phyloP scores from a whole-genome alignment of 495 filamentous ascomycete species.

The Xylaria sp. region DNA sequence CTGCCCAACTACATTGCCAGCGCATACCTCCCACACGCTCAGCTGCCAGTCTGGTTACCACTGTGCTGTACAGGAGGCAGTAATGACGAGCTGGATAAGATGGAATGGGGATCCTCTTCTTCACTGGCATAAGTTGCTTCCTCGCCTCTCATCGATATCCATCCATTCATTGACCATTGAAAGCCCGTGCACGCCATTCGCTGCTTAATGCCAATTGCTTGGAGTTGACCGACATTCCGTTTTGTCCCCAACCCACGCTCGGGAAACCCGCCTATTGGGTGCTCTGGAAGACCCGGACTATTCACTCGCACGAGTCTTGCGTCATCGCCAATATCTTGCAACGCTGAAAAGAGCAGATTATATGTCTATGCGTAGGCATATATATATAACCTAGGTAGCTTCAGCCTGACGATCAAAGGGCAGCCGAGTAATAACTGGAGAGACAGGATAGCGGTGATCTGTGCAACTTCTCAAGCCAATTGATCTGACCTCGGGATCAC shows the following conservation, averaged over 20 bases:
- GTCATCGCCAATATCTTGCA: conserved; percentile 2
- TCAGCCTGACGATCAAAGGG: not conserved
- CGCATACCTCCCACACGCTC: conserved; percentile 38
- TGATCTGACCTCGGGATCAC: conserved; percentile 6
- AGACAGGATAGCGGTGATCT: not conserved
- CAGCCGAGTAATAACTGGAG: not conserved
- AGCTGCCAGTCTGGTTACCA: not conserved
- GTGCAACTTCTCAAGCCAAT: not conserved
- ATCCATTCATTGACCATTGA: too few species aligned
- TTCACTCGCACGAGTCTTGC: conserved; percentile 1
- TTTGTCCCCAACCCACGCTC: conserved; percentile 19
- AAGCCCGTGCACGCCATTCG: conserved; percentile 23
- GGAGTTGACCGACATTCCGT: conserved; percentile 9
- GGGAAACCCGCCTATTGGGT: conserved; percentile 25
- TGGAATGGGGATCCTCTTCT: conserved; percentile 19
- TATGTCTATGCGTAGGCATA: too few species aligned
- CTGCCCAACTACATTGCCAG: conserved; percentile 48
- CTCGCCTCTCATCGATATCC: conserved; percentile 11
- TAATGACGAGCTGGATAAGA: conserved; percentile 21
- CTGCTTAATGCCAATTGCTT: conserved; percentile 16
- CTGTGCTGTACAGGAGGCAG: conserved; percentile 9
- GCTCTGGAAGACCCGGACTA: not conserved
- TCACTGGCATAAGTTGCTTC: not conserved
- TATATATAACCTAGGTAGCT: too few species aligned
- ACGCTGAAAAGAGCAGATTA: conserved; percentile 1